Evolutionary conservation across 2,329 filamentous ascomycete species (phyloP).

Genomic region (Fusarium tjaetaba): DNA sequence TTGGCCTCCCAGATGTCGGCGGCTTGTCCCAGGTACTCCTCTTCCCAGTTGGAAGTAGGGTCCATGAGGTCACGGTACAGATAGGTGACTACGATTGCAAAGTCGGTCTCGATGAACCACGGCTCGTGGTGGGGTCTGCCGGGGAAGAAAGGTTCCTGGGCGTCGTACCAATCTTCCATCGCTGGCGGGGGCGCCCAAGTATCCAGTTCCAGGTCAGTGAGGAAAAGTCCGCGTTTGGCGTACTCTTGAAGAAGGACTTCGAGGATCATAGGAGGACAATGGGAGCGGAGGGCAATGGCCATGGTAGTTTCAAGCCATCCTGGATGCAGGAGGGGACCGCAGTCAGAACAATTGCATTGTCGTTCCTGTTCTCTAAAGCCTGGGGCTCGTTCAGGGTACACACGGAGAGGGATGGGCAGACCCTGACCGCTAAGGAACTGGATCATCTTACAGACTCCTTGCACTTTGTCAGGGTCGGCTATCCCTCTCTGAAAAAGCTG

Average conservation of each 20-base stretch:
- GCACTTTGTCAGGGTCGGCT: not conserved
- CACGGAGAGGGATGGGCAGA: not conserved
- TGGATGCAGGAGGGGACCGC: not conserved
- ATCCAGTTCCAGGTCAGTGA: not conserved
- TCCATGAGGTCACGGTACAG: not conserved
- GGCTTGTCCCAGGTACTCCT: not conserved
- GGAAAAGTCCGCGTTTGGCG: not conserved
- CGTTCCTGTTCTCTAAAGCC: not conserved
- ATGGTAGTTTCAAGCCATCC: not conserved
- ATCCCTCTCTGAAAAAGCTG: not conserved
- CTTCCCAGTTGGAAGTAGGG: not conserved
- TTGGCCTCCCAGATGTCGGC: not conserved
- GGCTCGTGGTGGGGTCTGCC: not conserved
- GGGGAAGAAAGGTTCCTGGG: not conserved
- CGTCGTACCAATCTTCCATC: not conserved
- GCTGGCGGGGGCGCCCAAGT: not conserved
- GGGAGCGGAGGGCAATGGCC: not conserved
- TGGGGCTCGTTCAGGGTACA: not conserved
- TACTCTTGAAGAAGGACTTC: not conserved
- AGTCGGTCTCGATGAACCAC: not conserved
- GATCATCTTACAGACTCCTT: not conserved
- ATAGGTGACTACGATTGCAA: not conserved
- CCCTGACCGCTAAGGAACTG: not conserved
- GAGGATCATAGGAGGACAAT: not conserved
- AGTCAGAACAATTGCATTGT: no score